Evolutionary conservation across 176 grass and related monocot genomes (phyloP).

Genomic region (Dactylis glomerata): DNA sequence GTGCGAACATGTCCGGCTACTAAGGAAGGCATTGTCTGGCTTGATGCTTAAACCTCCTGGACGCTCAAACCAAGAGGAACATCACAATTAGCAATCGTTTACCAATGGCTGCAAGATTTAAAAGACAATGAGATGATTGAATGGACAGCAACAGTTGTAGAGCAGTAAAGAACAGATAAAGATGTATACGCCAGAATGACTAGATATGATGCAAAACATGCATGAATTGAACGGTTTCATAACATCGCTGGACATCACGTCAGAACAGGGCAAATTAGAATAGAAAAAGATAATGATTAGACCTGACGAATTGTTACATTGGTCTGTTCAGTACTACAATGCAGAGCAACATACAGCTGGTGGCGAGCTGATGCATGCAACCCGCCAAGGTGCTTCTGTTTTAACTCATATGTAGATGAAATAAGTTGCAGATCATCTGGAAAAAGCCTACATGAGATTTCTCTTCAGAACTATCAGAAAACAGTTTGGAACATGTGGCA

Average conservation of each 20-base stretch:
- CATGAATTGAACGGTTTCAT: too few species aligned
- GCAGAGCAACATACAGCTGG: not conserved
- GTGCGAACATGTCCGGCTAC: not conserved
- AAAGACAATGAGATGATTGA: not conserved
- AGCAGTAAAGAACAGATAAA: not conserved
- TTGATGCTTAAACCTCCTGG: constrained; percentile 48
- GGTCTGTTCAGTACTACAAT: not conserved
- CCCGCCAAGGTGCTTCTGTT: not conserved
- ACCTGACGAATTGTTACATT: not conserved
- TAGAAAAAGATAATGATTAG: not conserved
- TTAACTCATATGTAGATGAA: constrained; percentile 7
- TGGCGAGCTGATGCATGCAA: not conserved
- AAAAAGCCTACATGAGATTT: too few species aligned
- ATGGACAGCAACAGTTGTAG: not conserved
- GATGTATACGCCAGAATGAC: not conserved
- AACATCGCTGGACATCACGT: not conserved
- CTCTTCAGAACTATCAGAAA: too few species aligned
- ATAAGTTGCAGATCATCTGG: too few species aligned
- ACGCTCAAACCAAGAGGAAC: constrained; percentile 44
- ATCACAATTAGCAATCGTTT: not conserved
- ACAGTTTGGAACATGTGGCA: too few species aligned
- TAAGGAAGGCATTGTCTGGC: not conserved
- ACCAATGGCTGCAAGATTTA: not conserved
- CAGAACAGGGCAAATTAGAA: not conserved
- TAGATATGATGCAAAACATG: not conserved